A percentile compares a stretch with the other conserved stretches of the same genome.
phyloP scores from a whole-genome alignment of 495 filamentous ascomycete genomes.

The Penicillium manginii region DNA sequence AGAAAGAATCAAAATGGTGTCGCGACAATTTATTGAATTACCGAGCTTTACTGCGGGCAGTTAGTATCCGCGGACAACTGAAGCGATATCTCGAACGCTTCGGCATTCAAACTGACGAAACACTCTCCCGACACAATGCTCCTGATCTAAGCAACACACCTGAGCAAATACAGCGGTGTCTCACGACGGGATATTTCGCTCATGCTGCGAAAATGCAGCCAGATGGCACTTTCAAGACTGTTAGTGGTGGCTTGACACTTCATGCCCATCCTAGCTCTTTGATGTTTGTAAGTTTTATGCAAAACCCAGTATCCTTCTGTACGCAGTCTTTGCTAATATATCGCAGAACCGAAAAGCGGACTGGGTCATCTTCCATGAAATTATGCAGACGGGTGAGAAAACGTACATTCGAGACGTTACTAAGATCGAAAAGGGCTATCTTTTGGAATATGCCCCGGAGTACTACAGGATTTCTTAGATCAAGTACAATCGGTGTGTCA shows the following conservation, averaged over 20 bases:
- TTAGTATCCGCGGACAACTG: constrained; percentile 84
- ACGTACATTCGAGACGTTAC: constrained; percentile 90
- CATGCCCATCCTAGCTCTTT: constrained; percentile 91
- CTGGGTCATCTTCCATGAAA: constrained; percentile 96
- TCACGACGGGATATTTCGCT: constrained; percentile 91
- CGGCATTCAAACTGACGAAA: constrained; percentile 72
- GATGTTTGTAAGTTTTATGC: constrained; percentile 74
- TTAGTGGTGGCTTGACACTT: constrained; percentile 71
- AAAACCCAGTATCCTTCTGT: not conserved
- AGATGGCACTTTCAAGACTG: constrained; percentile 86
- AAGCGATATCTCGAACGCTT: constrained; percentile 87
- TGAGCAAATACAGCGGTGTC: constrained; percentile 80
- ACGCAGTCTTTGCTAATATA: constrained; percentile 23
- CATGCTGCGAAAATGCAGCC: constrained; percentile 96
- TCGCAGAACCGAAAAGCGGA: constrained; percentile 86
- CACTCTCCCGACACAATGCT: constrained; percentile 35
- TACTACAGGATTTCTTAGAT: constrained; percentile 69
- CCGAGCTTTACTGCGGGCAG: constrained; percentile 77
- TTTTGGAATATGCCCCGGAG: constrained; percentile 84
- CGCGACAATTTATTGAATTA: constrained; percentile 85
- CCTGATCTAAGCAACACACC: constrained; percentile 51
- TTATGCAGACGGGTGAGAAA: constrained; percentile 89
- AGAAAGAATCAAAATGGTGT: constrained; percentile 86
- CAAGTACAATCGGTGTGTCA: not conserved
- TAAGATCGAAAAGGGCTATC: constrained; percentile 88